Conservation (phyloP, 176 grass and related monocot species). For the Zoysia pacifica region DNA sequence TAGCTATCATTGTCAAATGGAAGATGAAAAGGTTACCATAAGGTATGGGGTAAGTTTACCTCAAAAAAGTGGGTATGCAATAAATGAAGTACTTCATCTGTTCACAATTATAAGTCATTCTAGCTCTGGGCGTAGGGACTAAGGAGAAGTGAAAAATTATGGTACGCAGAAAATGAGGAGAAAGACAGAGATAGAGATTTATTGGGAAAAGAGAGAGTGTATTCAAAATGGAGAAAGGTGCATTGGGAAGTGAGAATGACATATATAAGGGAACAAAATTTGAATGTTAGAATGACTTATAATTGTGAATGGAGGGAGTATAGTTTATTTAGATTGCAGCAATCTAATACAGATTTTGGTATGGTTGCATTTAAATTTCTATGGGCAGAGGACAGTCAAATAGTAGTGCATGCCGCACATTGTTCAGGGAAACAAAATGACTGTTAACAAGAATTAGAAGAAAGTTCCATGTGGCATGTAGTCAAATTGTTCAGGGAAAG, state of each 20-base stretch:
- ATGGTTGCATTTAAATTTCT: slow-evolving; percentile 8
- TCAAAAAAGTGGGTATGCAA: slow-evolving; percentile 2
- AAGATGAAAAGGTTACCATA: neutral
- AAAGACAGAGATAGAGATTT: no score
- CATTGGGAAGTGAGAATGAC: no score
- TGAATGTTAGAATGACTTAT: no score
- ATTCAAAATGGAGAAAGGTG: no score
- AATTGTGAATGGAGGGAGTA: neutral
- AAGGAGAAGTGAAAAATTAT: no score
- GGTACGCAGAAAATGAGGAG: no score
- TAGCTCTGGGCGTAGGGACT: no score
- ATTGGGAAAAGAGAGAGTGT: no score
- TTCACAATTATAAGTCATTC: no score
- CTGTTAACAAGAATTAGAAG: neutral
- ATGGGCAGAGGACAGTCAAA: neutral
- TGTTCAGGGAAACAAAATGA: neutral
- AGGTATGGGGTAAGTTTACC: slow-evolving; percentile 14
- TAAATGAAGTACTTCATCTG: no score
- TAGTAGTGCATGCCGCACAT: neutral
- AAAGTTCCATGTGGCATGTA: neutral
- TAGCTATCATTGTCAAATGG: neutral
- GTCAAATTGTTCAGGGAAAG: no score
- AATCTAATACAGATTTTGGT: slow-evolving; percentile 15
- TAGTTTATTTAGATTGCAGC: neutral
- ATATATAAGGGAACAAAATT: no score